Evolutionary conservation across 1,139 yeast species (phyloP).

Genomic region (Suhomyces yuchorum): DNA sequence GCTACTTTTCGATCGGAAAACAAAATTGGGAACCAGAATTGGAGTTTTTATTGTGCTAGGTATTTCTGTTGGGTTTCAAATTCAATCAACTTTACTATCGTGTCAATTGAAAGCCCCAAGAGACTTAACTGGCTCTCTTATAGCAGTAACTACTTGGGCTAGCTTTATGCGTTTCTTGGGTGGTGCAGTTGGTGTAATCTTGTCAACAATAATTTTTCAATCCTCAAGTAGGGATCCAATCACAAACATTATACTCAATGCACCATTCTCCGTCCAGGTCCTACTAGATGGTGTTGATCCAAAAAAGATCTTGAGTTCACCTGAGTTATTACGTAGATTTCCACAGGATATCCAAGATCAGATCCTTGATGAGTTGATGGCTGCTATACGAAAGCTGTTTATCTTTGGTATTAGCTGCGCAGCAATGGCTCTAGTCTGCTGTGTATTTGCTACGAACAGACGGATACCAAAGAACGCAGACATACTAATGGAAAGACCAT

Average conservation of each 20-base stretch:
- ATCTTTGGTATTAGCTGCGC: slow-evolving; percentile 42
- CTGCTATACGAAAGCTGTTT: slow-evolving; percentile 40
- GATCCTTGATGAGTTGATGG: slow-evolving; percentile 36
- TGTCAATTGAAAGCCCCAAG: slow-evolving; percentile 28
- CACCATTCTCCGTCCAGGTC: slow-evolving; percentile 8
- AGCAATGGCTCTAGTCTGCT: slow-evolving; percentile 29
- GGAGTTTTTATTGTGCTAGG: slow-evolving; percentile 25
- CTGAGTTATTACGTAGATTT: slow-evolving; percentile 18
- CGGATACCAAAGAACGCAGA: slow-evolving; percentile 21
- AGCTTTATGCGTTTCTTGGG: slow-evolving; percentile 23
- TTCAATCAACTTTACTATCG: slow-evolving; percentile 24
- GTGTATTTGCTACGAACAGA: slow-evolving; percentile 23
- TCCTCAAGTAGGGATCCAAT: slow-evolving; percentile 8
- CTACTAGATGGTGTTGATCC: slow-evolving; percentile 20
- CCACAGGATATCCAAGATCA: slow-evolving; percentile 23
- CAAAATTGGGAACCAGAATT: slow-evolving; percentile 17
- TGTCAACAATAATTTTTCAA: slow-evolving; percentile 22
- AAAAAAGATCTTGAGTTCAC: slow-evolving; percentile 9
- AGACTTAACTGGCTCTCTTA: slow-evolving; percentile 22
- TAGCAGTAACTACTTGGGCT: slow-evolving; percentile 23
- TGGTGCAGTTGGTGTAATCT: slow-evolving; percentile 22
- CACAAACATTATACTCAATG: slow-evolving; percentile 10
- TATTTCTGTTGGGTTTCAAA: slow-evolving; percentile 23
- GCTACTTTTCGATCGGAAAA: slow-evolving; percentile 18
- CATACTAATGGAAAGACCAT: slow-evolving; percentile 8